Percentiles rank a stretch among this genome's conserved stretches.
phyloP scores from a whole-genome alignment of 2,329 filamentous ascomycete species.

The Alternaria panax region DNA sequence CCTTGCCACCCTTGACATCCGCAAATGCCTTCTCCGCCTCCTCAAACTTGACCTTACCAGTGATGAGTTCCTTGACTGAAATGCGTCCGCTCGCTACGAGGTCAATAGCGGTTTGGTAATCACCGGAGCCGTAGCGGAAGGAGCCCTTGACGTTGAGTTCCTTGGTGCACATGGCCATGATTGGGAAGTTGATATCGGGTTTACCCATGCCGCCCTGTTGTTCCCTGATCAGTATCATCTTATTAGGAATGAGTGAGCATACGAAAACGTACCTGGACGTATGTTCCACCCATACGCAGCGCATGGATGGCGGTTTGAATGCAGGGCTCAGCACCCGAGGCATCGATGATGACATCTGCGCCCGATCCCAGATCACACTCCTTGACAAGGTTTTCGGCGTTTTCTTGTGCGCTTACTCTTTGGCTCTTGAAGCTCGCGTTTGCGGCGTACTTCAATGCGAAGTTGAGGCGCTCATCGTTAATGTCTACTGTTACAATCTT shows the following conservation, averaged over 20 bases:
- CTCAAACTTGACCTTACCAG: conserved; percentile 76
- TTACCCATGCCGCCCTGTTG: conserved; percentile 79
- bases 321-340: conserved; percentile 57
- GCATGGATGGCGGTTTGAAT: conserved; percentile 59
- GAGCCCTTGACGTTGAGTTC: conserved; percentile 86
- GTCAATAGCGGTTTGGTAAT: conserved; percentile 84
- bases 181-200: conserved; percentile 86
- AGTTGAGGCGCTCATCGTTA: conserved; percentile 77
- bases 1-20: conserved; percentile 83
- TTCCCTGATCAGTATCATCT: neutral
- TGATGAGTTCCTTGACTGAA: conserved; percentile 79
- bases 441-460: conserved; percentile 75
- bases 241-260: neutral
- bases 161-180: conserved; percentile 87
- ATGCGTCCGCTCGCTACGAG: conserved; percentile 77
- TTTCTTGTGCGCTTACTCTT: conserved; percentile 69
- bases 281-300: conserved; percentile 58
- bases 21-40: conserved; percentile 87
- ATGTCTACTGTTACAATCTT: conserved; percentile 91
- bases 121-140: conserved; percentile 87
- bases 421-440: conserved; percentile 71
- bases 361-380: conserved; percentile 66
- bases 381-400: conserved; percentile 72
- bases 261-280: conserved; percentile 48
- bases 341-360: conserved; percentile 59